phyloP scores from a whole-genome alignment of 2,329 filamentous ascomycete species.

The Leptosphaerulina australis region DNA sequence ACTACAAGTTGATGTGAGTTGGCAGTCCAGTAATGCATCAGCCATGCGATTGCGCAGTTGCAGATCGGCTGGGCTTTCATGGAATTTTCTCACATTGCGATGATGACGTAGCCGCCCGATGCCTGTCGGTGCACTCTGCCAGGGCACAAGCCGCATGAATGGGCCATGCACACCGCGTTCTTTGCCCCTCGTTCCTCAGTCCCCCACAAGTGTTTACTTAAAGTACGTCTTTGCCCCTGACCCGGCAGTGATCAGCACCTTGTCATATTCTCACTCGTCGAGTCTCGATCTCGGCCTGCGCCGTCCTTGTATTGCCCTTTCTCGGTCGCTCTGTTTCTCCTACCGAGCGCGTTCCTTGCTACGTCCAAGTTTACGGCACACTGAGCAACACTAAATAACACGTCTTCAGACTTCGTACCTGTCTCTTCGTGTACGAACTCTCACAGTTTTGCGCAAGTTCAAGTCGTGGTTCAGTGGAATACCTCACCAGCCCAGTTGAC shows the following conservation, averaged over 20 bases:
- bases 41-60: slow-evolving; percentile 6
- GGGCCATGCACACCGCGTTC: slow-evolving; percentile 12
- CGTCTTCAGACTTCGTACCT: slow-evolving; percentile 4
- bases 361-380: slow-evolving; percentile 8
- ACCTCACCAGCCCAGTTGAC: slow-evolving; percentile 29
- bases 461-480: slow-evolving; percentile 22
- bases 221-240: slow-evolving; percentile 24
- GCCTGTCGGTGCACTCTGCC: slow-evolving; percentile 16
- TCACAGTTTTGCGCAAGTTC: slow-evolving; percentile 14
- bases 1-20: slow-evolving; percentile 11
- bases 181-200: slow-evolving; percentile 22
- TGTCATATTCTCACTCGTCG: slow-evolving; percentile 23
- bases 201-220: slow-evolving; percentile 19
- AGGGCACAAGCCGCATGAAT: slow-evolving; percentile 13
- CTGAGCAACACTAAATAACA: slow-evolving; percentile 6
- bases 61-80: slow-evolving; percentile 15
- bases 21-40: slow-evolving; percentile 9
- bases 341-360: slow-evolving; percentile 27
- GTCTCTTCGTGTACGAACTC: slow-evolving; percentile 4
- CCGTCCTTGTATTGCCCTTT: slow-evolving; percentile 25
- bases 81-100: slow-evolving; percentile 16
- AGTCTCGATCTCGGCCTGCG: slow-evolving; percentile 25
- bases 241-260: slow-evolving; percentile 37
- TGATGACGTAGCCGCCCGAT: slow-evolving; percentile 15
- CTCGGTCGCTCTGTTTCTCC: slow-evolving; percentile 27